phyloP scores from a whole-genome alignment of 108 stramenopile species.

The Cyclotella atomus region DNA sequence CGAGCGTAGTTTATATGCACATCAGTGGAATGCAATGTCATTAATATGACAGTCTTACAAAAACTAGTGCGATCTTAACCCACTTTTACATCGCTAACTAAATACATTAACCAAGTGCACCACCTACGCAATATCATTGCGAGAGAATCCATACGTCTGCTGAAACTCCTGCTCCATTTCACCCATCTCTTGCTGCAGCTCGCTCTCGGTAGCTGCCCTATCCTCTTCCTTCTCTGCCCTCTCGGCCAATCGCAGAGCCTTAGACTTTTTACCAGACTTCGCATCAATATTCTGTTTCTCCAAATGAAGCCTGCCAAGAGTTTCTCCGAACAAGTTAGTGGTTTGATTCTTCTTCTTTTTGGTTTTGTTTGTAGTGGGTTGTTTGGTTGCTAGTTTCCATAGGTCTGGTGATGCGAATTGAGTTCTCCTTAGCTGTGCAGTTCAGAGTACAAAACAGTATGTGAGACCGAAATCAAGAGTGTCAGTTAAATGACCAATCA shows the following conservation, averaged over 20 bases:
- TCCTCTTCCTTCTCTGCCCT: constrained; percentile 76
- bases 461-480: no score
- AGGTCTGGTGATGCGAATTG: constrained; percentile 93
- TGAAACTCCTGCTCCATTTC: constrained; percentile 74
- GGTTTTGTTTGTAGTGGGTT: constrained; percentile 63
- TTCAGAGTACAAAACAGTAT: no score
- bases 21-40: constrained; percentile 86
- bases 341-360: constrained; percentile 93
- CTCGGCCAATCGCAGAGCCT: constrained; percentile 87
- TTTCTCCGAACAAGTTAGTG: constrained; percentile 95
- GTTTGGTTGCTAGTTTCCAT: constrained; percentile 91
- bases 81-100: no score
- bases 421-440: constrained; percentile 67
- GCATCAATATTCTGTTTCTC: constrained; percentile 94
- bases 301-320: constrained; percentile 95
- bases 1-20: constrained; percentile 82
- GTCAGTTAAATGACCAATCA: not conserved
- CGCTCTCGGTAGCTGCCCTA: constrained; percentile 72
- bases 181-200: constrained; percentile 71
- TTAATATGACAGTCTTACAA: constrained; percentile 32
- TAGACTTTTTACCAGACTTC: constrained; percentile 82
- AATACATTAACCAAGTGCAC: no score
- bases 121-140: not conserved
- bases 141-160: constrained; percentile 72
- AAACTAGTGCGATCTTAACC: no score